Base-by-base conservation (phyloP, 352 stramenopile genomes). In the Globisporangium echinulatum region DNA sequence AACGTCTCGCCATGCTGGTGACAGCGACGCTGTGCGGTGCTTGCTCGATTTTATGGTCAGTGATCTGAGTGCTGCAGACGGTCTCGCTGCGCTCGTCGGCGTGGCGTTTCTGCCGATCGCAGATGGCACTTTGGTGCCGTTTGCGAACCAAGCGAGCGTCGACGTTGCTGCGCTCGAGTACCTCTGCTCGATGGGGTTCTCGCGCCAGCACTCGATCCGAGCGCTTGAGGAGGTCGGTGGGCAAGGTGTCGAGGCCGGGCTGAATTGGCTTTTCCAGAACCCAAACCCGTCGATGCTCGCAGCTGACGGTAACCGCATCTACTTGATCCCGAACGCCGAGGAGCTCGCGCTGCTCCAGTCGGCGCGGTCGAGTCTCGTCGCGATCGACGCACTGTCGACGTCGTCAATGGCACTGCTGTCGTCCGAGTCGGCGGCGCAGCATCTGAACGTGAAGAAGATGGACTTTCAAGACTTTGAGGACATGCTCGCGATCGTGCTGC, bases 261-360 rank as follows among this genome's bases (percentile, higher is more conserved):
- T 90, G 5, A 85, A 87, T 59, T 90, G 78, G 78, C 55, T 90
- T 39, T 68, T 90, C 54, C 68, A 82, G 39, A 76, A 85, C 69
- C 71, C 75, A 25, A 72, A 79, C 58, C 66, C 73, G 44, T 61
- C 69, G 47, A 43, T 67, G 19, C 59, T 53, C 61, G 5, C 52
- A 38, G 46, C 19, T 38, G 39, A 17, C 52, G 19, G 19, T 14
- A 63, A 36, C 37, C 38, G 39, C 33, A 49, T 58, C 33, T 84
- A 79, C 62, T 74, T 79, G 11, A 79, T 88, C 36, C 74, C 75
- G 14, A 82, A 47, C 11, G 62, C 46, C 19, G 70, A 80, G 51
- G 74, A 88, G 54, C 55, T 73, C n/a, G n/a, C 46, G n/a, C 58
- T 88, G 19, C 53, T 88, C 19, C 43, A 68, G 17, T 63, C 65